Evolutionary conservation across 345 rosid species (phyloP).

Genomic region (Acer saccharum): DNA sequence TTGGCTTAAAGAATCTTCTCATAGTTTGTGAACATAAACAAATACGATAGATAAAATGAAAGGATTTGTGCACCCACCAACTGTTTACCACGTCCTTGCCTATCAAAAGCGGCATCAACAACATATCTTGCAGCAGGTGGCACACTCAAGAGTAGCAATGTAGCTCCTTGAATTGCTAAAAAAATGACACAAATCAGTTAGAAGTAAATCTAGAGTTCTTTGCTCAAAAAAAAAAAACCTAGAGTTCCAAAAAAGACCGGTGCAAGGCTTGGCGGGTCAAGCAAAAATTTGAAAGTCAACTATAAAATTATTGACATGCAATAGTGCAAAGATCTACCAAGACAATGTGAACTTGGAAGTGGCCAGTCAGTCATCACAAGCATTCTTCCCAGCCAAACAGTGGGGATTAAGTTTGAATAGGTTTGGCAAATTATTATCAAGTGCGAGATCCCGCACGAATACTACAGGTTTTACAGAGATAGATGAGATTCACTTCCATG

Average conservation of each 20-base stretch:
- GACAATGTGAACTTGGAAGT: not conserved
- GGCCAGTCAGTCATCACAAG: not conserved
- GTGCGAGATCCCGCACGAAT: no score
- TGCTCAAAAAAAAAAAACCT: not conserved
- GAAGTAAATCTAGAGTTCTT: not conserved
- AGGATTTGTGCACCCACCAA: constrained; percentile 56
- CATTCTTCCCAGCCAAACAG: not conserved
- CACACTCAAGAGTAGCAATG: constrained; percentile 51
- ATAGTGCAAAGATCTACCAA: not conserved
- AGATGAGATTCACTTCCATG: not conserved
- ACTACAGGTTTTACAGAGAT: not conserved
- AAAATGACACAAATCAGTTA: constrained; percentile 22
- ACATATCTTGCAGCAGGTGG: constrained; percentile 76
- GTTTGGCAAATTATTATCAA: not conserved
- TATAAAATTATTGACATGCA: not conserved
- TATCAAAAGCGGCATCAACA: constrained; percentile 70
- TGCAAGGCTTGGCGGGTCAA: not conserved
- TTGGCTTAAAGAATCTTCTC: constrained; percentile 1
- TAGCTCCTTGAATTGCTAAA: constrained; percentile 78
- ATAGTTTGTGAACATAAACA: not conserved
- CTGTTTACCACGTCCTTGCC: constrained; percentile 71
- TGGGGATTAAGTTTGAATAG: not conserved
- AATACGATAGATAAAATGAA: not conserved
- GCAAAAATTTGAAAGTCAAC: not conserved
- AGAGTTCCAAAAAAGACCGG: not conserved